A percentile compares a stretch with the other conserved stretches of the same genome.
Conservation (phyloP, 495 filamentous ascomycete genomes). For the Bombardia bombarda region DNA sequence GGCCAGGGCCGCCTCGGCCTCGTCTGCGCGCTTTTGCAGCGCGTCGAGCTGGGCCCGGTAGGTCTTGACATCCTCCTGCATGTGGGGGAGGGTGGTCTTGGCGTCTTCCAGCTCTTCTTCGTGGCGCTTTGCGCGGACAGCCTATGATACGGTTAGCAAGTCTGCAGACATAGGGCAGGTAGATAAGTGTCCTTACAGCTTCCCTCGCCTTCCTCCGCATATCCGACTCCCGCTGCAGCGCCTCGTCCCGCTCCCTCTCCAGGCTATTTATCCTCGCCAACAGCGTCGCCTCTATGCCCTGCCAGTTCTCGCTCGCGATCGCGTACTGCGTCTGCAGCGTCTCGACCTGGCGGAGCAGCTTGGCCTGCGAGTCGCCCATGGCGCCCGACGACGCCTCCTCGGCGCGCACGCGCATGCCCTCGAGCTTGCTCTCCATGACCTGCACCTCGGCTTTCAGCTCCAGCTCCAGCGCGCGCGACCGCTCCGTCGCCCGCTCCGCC, state of each 20-base stretch:
- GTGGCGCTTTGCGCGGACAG: constrained; percentile 60
- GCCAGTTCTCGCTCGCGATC: constrained; percentile 94
- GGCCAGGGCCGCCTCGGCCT: constrained; percentile 54
- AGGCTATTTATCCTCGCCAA: constrained; percentile 62
- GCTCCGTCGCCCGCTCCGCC: constrained; percentile 66
- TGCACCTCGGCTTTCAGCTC: constrained; percentile 80
- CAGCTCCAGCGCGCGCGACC: constrained; percentile 57
- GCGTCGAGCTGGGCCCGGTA: constrained; percentile 56
- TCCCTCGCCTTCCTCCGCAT: constrained; percentile 81
- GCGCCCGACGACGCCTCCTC: constrained; percentile 86
- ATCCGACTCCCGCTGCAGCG: constrained; percentile 73
- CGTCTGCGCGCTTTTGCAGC: constrained; percentile 54
- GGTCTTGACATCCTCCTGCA: constrained; percentile 46
- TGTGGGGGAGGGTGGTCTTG: constrained; percentile 53
- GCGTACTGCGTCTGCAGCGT: constrained; percentile 94
- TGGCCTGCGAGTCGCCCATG: constrained; percentile 77
- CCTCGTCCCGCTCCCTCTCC: constrained; percentile 86
- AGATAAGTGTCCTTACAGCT: constrained; percentile 45
- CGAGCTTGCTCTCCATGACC: constrained; percentile 81
- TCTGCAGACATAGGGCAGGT: neutral
- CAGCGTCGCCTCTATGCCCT: constrained; percentile 81
- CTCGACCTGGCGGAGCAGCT: constrained; percentile 88
- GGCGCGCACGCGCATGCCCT: constrained; percentile 72
- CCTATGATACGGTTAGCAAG: constrained; percentile 37
- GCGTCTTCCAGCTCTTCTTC: constrained; percentile 79